Evolutionary conservation across 169 alveolate species (phyloP).

Genomic region (Eimeria acervulina): DNA sequence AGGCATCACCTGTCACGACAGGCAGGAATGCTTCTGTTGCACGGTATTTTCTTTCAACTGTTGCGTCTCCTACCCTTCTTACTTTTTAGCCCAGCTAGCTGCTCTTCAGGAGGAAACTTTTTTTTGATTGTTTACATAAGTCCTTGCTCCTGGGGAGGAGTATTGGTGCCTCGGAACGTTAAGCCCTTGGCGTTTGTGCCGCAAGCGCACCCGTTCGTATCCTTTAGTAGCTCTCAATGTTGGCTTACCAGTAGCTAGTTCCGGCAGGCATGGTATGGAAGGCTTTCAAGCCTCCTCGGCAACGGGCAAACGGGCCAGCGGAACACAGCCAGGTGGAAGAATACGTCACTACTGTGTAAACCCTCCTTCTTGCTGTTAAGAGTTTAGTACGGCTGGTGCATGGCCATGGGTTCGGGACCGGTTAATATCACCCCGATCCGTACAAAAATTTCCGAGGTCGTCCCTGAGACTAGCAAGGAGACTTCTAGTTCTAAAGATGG

Average conservation of each 20-base stretch:
- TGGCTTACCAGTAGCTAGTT: background rate
- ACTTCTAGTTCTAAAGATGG: background rate
- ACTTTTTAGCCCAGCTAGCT: background rate
- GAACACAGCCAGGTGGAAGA: no score
- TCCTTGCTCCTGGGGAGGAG: no score
- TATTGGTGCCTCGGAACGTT: background rate
- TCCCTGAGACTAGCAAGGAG: background rate
- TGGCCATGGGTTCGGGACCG: background rate
- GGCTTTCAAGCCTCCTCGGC: background rate
- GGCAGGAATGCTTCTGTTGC: background rate
- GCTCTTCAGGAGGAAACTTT: background rate
- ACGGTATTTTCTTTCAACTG: background rate
- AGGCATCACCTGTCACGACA: conserved; percentile 6
- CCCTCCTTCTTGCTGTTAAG: background rate
- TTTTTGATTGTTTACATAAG: no score
- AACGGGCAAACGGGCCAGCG: background rate
- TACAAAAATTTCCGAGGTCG: background rate
- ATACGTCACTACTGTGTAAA: no score
- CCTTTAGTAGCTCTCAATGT: background rate
- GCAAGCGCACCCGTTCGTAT: background rate
- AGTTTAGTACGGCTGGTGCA: background rate
- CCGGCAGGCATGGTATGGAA: background rate
- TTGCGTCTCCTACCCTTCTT: background rate
- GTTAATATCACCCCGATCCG: background rate
- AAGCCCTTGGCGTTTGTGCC: background rate